These are phyloP conservation scores for Xylariales sp. DNA, from an alignment of 2,329 filamentous ascomycete species.

Conservation along the genomic window DNA sequence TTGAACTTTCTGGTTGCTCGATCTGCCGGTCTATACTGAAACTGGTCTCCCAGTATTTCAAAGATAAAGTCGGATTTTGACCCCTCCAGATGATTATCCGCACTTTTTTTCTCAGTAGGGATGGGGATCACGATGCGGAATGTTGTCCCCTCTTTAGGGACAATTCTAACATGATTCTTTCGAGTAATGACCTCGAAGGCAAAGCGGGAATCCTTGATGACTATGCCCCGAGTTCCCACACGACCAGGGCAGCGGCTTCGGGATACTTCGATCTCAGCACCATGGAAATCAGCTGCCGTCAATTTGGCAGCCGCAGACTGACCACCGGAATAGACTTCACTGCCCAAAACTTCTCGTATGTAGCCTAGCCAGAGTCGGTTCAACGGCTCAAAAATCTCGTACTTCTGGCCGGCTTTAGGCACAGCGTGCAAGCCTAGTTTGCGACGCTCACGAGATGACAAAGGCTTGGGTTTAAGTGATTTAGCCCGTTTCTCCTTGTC, in stretches of 20 bases:
- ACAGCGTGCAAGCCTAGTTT: slow-evolving; percentile 70
- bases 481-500: slow-evolving; percentile 41
- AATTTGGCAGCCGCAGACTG: slow-evolving; percentile 67
- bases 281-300: slow-evolving; percentile 85
- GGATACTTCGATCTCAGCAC: slow-evolving; percentile 77
- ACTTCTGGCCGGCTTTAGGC: slow-evolving; percentile 63
- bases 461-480: slow-evolving; percentile 55
- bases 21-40: slow-evolving; percentile 77
- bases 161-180: slow-evolving; percentile 64
- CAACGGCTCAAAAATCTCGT: slow-evolving; percentile 72
- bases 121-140: slow-evolving; percentile 75
- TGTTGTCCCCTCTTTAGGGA: slow-evolving; percentile 87
- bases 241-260: slow-evolving; percentile 75
- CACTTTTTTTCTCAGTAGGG: slow-evolving; percentile 5
- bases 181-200: slow-evolving; percentile 80
- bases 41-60: slow-evolving; percentile 83
- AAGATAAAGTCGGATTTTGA: slow-evolving; percentile 57
- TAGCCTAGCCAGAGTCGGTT: slow-evolving; percentile 80
- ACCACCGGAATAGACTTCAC: slow-evolving; percentile 52
- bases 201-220: slow-evolving; percentile 83
- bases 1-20: slow-evolving; percentile 91
- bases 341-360: slow-evolving; percentile 73
- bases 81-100: slow-evolving; percentile 2
- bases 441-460: slow-evolving; percentile 78
- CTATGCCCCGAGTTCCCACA: slow-evolving; percentile 81